Conservation (phyloP, 2,329 filamentous ascomycete species). For the Chaetothyriales sp. region DNA sequence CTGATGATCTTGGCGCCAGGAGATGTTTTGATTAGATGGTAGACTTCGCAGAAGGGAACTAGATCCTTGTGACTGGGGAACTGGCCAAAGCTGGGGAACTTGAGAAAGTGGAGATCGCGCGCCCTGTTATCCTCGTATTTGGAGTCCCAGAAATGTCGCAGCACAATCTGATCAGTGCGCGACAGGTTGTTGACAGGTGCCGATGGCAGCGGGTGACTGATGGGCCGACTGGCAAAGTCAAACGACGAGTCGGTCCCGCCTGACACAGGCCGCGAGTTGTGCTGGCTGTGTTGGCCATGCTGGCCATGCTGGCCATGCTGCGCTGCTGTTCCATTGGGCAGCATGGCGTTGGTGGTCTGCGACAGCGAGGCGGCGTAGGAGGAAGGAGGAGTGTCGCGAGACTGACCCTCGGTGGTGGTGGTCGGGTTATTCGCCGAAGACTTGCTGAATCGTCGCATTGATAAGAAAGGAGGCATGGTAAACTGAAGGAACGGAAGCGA, state of each 20-base stretch:
- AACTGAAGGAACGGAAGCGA: background rate
- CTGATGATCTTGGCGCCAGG: conserved; percentile 16
- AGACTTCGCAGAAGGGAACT: conserved; percentile 17
- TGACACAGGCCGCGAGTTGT: conserved; percentile 12
- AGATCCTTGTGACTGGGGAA: conserved; percentile 13
- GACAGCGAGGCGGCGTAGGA: conserved; percentile 12
- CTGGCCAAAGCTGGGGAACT: conserved; percentile 8
- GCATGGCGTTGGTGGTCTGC: conserved; percentile 8
- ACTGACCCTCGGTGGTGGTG: conserved; percentile 8
- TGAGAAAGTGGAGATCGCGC: conserved; percentile 16
- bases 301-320: conserved; percentile 1
- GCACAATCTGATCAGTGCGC: conserved; percentile 15
- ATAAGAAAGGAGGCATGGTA: conserved; percentile 11
- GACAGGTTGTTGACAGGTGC: conserved; percentile 10
- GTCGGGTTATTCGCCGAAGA: conserved; percentile 1
- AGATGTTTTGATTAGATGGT: conserved; percentile 16
- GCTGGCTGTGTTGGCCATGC: conserved; percentile 4
- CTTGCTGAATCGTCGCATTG: conserved; percentile 12
- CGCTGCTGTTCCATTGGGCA: conserved; percentile 6
- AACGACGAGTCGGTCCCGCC: conserved; percentile 13
- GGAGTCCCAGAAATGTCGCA: conserved; percentile 16
- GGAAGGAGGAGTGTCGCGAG: conserved; percentile 8
- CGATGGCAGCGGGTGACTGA: conserved; percentile 8
- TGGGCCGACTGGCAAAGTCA: conserved; percentile 14
- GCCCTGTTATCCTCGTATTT: conserved; percentile 15